A percentile compares a stretch with the other conserved stretches of the same genome.
phyloP scores from a whole-genome alignment of 208 protist species.

The Leishmania aethiopica region DNA sequence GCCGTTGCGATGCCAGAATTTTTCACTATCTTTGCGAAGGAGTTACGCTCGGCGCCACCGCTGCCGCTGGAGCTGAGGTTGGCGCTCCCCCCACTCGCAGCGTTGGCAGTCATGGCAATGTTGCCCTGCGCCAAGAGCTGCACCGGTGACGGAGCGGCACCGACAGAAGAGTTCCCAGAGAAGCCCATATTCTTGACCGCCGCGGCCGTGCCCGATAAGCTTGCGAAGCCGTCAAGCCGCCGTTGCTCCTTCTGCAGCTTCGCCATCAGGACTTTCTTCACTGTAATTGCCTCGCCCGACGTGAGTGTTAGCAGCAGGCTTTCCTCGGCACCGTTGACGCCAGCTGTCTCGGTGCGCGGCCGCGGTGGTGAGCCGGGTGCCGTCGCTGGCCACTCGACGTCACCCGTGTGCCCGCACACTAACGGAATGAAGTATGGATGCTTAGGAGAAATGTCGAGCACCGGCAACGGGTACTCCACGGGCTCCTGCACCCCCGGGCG shows the following conservation, averaged over 20 bases:
- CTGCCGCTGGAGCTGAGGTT: background rate
- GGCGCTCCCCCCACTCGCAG: background rate
- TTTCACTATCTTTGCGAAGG: slow-evolving; percentile 14
- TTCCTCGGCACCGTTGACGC: background rate
- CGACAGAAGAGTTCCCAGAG: background rate
- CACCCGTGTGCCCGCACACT: slow-evolving; percentile 34
- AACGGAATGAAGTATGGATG: slow-evolving; percentile 69
- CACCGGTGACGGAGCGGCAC: slow-evolving; percentile 7
- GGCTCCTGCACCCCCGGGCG: slow-evolving; percentile 26
- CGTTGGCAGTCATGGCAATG: background rate
- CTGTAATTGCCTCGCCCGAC: slow-evolving; percentile 21
- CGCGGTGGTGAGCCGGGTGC: slow-evolving; percentile 14
- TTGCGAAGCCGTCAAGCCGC: background rate
- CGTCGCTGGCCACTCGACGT: slow-evolving; percentile 14
- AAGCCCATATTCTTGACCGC: background rate
- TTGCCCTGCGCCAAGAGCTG: slow-evolving; percentile 23
- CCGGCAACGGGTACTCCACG: slow-evolving; percentile 30
- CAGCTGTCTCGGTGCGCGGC: background rate
- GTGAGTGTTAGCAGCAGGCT: slow-evolving; percentile 3
- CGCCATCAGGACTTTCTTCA: slow-evolving; percentile 36
- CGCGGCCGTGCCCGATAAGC: background rate
- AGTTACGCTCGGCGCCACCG: background rate
- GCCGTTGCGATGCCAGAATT: slow-evolving; percentile 2
- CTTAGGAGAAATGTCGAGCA: slow-evolving; percentile 58
- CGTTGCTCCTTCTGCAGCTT: slow-evolving; percentile 59